Evolutionary conservation across 176 grass and related monocot genomes (phyloP), one percentile per base, ranked within the genome.

Genomic region (Musa schizocarpa): DNA sequence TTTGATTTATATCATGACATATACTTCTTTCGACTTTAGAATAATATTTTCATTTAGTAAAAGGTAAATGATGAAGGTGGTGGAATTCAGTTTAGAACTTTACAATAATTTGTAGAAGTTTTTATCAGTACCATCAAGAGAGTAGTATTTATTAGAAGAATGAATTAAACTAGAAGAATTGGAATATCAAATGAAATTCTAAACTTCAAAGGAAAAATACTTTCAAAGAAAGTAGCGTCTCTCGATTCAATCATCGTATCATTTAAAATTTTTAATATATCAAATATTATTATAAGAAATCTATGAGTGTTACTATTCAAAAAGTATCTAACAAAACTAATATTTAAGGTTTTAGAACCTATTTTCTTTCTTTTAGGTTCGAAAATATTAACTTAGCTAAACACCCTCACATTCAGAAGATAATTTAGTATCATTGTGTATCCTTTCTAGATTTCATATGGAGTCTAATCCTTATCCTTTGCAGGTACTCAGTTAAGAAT

Each of bases 401-500:
- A 43, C 34, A 6, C 4, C 34, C 34, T 43, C 34, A 43, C 4
- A 43, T 43, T 43, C 34, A 43, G 4, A 43, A 43, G 34, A 0
- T 43, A 6, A 43, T 43, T 43, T 43, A 43, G 4, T 43, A 43
- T 43, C 34, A 5, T 0, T 43, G 4, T 43, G 4, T 43, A 43
- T 34, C 29, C 29, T 34, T 34, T 34, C 29, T 34, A 80, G 72
- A 80, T 5, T 80, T 80, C 52, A 80, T 71, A 80, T 16, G 65
- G 22, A 55, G 12, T 71, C 27, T 80, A 1, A 49, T 50, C 65
- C 29, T 59, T 80, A 50, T 80, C 50, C 57, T 72, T 80, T 20
- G 59, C 11, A 58, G 78, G 53, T 52, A 80, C 72, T 57, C 67
- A 49, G 50, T 80, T 80, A 48, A 80, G 17, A 43, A 80, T 80